Evolutionary conservation across 2,329 filamentous ascomycete genomes (phyloP).

Genomic region (Colletotrichum destructivum): DNA sequence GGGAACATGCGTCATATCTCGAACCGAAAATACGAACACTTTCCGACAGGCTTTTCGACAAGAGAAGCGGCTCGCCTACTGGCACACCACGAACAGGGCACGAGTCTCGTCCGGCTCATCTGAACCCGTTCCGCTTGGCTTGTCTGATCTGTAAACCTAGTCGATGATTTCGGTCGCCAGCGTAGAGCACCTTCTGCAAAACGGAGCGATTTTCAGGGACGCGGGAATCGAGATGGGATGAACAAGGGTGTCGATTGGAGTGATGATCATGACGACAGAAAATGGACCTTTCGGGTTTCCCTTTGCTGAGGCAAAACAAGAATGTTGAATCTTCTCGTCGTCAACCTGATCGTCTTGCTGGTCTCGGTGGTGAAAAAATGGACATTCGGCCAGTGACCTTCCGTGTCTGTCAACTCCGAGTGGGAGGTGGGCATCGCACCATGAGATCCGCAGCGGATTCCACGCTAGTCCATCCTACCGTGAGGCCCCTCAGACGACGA

Average conservation of each 20-base stretch:
- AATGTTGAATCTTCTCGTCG: constrained; percentile 11
- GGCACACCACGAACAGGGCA: neutral
- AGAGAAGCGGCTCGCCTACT: neutral
- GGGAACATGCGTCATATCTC: neutral
- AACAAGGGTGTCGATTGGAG: constrained; percentile 11
- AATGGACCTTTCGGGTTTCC: neutral
- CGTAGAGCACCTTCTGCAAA: neutral
- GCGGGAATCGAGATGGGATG: constrained; percentile 21
- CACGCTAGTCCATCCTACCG: constrained; percentile 26
- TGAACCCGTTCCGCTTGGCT: neutral
- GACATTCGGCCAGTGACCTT: constrained; percentile 31
- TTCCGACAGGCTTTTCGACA: neutral
- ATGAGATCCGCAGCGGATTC: constrained; percentile 27
- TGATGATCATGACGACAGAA: constrained; percentile 23
- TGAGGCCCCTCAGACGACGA: constrained; percentile 36
- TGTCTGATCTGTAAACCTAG: constrained; percentile 7
- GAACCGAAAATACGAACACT: neutral
- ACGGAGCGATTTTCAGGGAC: constrained; percentile 11
- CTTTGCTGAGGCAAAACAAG: constrained; percentile 9
- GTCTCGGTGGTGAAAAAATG: constrained; percentile 4
- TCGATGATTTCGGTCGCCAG: constrained; percentile 10
- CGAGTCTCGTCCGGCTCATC: neutral
- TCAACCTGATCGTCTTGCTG: constrained; percentile 3
- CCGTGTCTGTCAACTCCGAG: constrained; percentile 36
- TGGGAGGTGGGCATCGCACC: constrained; percentile 21